Evolutionary conservation across 768 basidiomycete genomes (phyloP), one percentile per base, ranked within the genome.

Genomic region (Harrya chromipes): DNA sequence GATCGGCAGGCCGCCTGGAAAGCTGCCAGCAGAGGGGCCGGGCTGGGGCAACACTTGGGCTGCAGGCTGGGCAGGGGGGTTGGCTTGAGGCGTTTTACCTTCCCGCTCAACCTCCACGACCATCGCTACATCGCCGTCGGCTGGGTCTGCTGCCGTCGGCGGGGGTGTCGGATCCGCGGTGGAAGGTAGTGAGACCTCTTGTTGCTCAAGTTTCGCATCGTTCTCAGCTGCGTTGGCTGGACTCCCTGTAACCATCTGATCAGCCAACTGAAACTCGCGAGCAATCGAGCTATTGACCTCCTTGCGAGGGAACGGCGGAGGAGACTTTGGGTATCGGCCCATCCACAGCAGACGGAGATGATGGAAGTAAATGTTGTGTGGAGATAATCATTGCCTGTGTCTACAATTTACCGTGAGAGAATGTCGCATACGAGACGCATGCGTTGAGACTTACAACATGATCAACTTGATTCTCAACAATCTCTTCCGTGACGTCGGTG

Each of bases 361-460:
- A 60, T 6, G 79, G 76, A 34, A 77, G 68, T 12, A 95, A 73
- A 68, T 94, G 91, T 56, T 87, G 83, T 2, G 92, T 94, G 10
- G 91, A 91, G 48, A 90, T 90, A 10, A 85, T 77, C 93, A 97
- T 97, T 1, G 92, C 91, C 57, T 84, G 80, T 6, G 93, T 93
- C 91, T 94, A 31, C 45, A 39, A 24, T 35, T n/a, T 17, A 40
- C 33, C 51, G n/a, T 54, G 41, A 57, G 12, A 36, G 39, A 43
- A 7, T 34, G 16, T 33, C 6, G 37, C 36, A 36, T 21, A 35
- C 50, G 21, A 54, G 19, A 49, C 16, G 12, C 35, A 36, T 29
- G 13, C 27, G 26, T 11, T 2, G 34, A 37, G 33, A 58, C 76
- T 58, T 63, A 83, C 81, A 51, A 81, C 72, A 60, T 73, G 76